A percentile compares a stretch with the other conserved stretches of the same genome.
Conservation (phyloP, 179 eudicot genomes). For the Beta macrorhiza region DNA sequence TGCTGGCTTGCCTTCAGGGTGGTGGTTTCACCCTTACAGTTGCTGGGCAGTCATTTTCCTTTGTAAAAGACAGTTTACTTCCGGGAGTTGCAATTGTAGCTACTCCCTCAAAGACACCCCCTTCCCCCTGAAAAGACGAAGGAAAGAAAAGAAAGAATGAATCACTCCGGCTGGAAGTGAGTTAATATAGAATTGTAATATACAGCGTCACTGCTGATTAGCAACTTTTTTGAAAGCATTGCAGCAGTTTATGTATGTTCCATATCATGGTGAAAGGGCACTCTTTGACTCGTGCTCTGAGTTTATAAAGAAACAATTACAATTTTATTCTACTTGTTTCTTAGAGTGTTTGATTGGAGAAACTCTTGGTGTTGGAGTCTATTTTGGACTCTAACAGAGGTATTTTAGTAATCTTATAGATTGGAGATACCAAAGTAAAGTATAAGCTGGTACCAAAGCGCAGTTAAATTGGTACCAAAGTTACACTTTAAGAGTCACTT, state of each 20-base stretch:
- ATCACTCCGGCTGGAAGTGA: slow-evolving; percentile 10
- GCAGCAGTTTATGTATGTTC: slow-evolving; percentile 28
- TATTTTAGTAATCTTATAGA: too few relatives aligned
- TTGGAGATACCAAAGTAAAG: too few relatives aligned
- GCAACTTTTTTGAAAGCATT: slow-evolving; percentile 29
- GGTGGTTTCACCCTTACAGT: slow-evolving; percentile 3
- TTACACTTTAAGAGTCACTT: too few relatives aligned
- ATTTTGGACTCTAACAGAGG: too few relatives aligned
- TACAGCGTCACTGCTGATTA: slow-evolving; percentile 18
- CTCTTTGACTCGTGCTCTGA: slow-evolving; percentile 1
- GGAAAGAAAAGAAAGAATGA: background rate
- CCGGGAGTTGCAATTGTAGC: slow-evolving; percentile 13
- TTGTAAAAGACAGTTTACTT: slow-evolving; percentile 2
- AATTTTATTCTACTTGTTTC: background rate
- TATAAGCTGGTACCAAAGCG: too few relatives aligned
- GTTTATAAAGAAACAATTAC: background rate
- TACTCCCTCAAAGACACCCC: slow-evolving; percentile 5
- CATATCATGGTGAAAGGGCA: background rate
- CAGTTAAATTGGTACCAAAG: too few relatives aligned
- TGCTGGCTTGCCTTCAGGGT: slow-evolving; percentile 13
- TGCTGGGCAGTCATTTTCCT: slow-evolving; percentile 2
- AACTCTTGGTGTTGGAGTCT: too few relatives aligned
- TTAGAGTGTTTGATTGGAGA: background rate
- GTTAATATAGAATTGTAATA: slow-evolving; percentile 15
- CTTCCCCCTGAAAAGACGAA: background rate